Base-by-base conservation (phyloP, 1,284 basidiomycete species). In the Cryptococcus wingfieldii region DNA sequence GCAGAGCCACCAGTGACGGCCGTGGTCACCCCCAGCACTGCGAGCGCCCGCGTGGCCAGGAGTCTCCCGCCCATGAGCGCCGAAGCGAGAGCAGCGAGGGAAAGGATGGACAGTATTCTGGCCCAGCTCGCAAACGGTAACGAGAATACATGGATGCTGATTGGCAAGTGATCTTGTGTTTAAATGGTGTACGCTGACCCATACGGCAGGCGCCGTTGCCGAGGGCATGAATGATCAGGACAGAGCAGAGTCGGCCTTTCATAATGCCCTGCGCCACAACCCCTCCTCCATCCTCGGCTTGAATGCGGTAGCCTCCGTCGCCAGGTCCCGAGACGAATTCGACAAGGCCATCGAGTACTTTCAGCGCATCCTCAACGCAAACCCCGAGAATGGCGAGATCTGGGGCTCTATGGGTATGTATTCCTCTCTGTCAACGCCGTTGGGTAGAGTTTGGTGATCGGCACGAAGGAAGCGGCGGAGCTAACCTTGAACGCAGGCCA, bases 381-480 rank as follows among this genome's bases (percentile, higher is more conserved):
- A 94, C 74, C 86, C 89, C 78, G 89, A 92, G 76, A 93, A 93
- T 75, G 91, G 91, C 69, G 90, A 95, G 79, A 88, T 93, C 56
- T 95, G 91, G 91, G 90, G 88, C 69, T 90, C 91, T 2, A 83
- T 95, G 60, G 90, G 89, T 88, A 74, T 66, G 78, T 77, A 34
- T 16, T 27, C 16, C n/a, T 37, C 16, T n/a, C 10, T 16, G 16
- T 37, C 12, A 27, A 39, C 5, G 13, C 14, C 23, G 23, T 23
- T 23, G 23, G 23, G 23, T 23, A 23, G 23, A 23, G 23, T n/a
- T 39, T 54, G 39, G 23, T 7, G 23, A 47, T 45, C 46, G 16
- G 27, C n/a, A 19, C 13, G 39, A 16, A n/a, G 54, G 53, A 18
- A 18, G 43, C 18, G 8, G 14, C 28, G 9, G 9, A 12, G 9